phyloP scores from a whole-genome alignment of 371 early-diverging fungal species.

The Dichotomocladium elegans region DNA sequence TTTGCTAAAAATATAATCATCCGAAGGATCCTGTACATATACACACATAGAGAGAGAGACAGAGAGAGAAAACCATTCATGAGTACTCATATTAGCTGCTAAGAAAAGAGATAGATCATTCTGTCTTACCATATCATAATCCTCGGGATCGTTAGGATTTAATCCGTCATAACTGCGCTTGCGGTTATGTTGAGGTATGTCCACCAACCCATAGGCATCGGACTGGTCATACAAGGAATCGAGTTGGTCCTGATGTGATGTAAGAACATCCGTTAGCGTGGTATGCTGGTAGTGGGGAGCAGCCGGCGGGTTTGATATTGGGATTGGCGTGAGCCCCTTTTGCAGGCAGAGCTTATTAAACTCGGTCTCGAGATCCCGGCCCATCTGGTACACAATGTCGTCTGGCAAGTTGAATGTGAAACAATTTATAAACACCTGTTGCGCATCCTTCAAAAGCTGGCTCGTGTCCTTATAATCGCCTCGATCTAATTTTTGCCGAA shows the following conservation, averaged over 20 bases:
- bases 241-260: background rate
- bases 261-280: background rate
- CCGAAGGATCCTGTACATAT: no score
- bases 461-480: slow-evolving; percentile 15
- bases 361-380: slow-evolving; percentile 49
- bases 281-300: background rate
- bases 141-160: background rate
- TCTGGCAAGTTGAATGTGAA: slow-evolving; percentile 78
- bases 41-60: background rate
- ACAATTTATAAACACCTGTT: slow-evolving; percentile 73
- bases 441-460: slow-evolving; percentile 21
- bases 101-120: no score
- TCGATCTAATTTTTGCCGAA: slow-evolving; percentile 19
- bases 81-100: no score
- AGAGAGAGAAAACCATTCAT: background rate
- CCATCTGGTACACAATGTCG: slow-evolving; percentile 68
- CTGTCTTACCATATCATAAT: background rate
- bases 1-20: background rate
- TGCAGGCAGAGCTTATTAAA: slow-evolving; percentile 54
- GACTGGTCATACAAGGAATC: background rate
- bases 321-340: slow-evolving; percentile 14
- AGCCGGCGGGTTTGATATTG: background rate
- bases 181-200: background rate
- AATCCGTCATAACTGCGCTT: background rate
- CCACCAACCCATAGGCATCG: background rate